Conservation (phyloP, 129 eudicot genomes). For the Calendula officinalis region DNA sequence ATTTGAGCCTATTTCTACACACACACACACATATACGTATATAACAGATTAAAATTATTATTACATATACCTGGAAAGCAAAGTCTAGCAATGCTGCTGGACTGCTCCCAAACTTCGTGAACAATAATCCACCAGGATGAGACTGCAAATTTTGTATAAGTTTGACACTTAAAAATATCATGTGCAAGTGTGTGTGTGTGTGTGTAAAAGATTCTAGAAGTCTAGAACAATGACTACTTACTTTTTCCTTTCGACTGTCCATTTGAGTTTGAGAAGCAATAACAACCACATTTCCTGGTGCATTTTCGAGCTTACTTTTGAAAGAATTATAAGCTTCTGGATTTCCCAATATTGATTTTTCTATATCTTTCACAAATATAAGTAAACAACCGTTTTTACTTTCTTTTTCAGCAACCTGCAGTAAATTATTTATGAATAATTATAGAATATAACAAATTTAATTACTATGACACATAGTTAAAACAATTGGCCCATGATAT, state of each 20-base stretch:
- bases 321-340: constrained; percentile 72
- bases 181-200: neutral
- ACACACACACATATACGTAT: too few relatives aligned
- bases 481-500: too few relatives aligned
- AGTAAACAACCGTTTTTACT: constrained; percentile 61
- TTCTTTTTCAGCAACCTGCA: constrained; percentile 75
- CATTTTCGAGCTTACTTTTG: constrained; percentile 63
- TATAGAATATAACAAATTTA: too few relatives aligned
- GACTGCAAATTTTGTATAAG: constrained; percentile 46
- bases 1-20: too few relatives aligned
- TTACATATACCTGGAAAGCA: constrained; percentile 78
- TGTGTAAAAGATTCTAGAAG: neutral
- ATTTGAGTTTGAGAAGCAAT: constrained; percentile 77
- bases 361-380: constrained; percentile 74
- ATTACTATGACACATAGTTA: too few relatives aligned
- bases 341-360: constrained; percentile 80
- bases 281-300: constrained; percentile 72
- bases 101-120: constrained; percentile 83
- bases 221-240: constrained; percentile 25
- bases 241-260: constrained; percentile 87
- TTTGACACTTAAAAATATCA: neutral
- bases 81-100: constrained; percentile 79
- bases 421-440: too few relatives aligned
- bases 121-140: constrained; percentile 81
- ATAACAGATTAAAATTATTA: neutral